Conservation (phyloP, 345 rosid genomes). For the Eucalyptus decipiens region DNA sequence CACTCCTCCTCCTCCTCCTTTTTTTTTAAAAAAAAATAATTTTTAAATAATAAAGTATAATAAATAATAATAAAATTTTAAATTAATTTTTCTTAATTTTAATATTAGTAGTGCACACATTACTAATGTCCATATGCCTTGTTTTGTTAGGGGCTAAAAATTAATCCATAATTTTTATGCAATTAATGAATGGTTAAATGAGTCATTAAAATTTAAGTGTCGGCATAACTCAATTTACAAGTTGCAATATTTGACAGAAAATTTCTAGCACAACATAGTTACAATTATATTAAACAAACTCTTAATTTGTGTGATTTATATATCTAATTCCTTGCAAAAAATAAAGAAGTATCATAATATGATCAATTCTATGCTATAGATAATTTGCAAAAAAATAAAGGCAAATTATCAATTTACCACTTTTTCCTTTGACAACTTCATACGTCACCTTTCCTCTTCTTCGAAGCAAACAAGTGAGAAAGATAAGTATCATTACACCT, state of each 20-base stretch:
- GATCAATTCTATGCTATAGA: neutral
- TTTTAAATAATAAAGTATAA: too few relatives aligned
- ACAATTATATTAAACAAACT: neutral
- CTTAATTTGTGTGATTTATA: neutral
- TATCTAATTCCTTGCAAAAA: neutral
- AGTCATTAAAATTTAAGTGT: too few relatives aligned
- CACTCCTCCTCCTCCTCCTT: too few relatives aligned
- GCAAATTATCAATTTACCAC: neutral
- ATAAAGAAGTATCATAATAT: neutral
- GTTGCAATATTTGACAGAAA: neutral
- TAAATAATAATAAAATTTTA: accelerated
- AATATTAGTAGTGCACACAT: too few relatives aligned
- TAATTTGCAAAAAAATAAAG: neutral
- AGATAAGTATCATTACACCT: neutral
- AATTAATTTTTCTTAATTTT: too few relatives aligned
- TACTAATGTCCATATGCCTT: too few relatives aligned
- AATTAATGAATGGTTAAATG: too few relatives aligned
- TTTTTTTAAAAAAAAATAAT: too few relatives aligned
- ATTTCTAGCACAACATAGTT: neutral
- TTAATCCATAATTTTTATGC: too few relatives aligned
- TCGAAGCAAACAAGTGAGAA: neutral
- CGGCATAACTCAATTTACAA: neutral
- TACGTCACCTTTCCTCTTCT: neutral
- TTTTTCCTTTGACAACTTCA: neutral
- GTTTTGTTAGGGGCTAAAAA: too few relatives aligned